These are phyloP conservation scores for Hyphopichia pseudoburtonii DNA, from an alignment of 1,139 yeast species.

Conservation along the genomic window DNA sequence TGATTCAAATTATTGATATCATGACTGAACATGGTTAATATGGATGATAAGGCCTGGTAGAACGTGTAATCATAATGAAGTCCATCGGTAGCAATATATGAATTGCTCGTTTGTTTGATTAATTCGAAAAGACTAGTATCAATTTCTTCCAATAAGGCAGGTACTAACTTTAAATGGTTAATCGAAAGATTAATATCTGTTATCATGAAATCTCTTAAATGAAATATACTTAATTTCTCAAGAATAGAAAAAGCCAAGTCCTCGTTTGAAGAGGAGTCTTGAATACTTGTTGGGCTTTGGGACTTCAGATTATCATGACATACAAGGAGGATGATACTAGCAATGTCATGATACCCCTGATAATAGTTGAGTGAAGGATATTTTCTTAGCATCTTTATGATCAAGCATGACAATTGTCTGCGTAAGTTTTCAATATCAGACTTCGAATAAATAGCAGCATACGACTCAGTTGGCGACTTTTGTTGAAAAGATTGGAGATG, in stretches of 20 bases:
- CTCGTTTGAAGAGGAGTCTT: slow-evolving; percentile 19
- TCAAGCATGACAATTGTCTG: slow-evolving; percentile 43
- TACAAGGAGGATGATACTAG: slow-evolving; percentile 63
- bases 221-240: slow-evolving; percentile 58
- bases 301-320: slow-evolving; percentile 31
- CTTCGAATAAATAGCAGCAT: slow-evolving; percentile 33
- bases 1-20: slow-evolving; percentile 55
- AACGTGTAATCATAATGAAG: slow-evolving; percentile 43
- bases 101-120: slow-evolving; percentile 38
- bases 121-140: slow-evolving; percentile 55
- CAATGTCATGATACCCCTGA: slow-evolving; percentile 92
- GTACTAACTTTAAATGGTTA: slow-evolving; percentile 64
- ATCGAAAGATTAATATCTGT: slow-evolving; percentile 65
- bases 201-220: slow-evolving; percentile 84
- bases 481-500: slow-evolving; percentile 27
- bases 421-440: slow-evolving; percentile 37
- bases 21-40: slow-evolving; percentile 79
- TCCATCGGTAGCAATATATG: slow-evolving; percentile 27
- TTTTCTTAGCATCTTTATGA: slow-evolving; percentile 56
- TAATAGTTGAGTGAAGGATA: slow-evolving; percentile 71
- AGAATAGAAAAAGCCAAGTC: slow-evolving; percentile 47
- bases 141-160: slow-evolving; percentile 51
- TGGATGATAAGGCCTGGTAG: slow-evolving; percentile 67
- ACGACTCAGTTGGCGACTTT: slow-evolving; percentile 24
- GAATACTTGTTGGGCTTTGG: background rate